These are phyloP conservation scores for Candida pini DNA, from an alignment of 805 yeast species.

Conservation along the genomic window DNA sequence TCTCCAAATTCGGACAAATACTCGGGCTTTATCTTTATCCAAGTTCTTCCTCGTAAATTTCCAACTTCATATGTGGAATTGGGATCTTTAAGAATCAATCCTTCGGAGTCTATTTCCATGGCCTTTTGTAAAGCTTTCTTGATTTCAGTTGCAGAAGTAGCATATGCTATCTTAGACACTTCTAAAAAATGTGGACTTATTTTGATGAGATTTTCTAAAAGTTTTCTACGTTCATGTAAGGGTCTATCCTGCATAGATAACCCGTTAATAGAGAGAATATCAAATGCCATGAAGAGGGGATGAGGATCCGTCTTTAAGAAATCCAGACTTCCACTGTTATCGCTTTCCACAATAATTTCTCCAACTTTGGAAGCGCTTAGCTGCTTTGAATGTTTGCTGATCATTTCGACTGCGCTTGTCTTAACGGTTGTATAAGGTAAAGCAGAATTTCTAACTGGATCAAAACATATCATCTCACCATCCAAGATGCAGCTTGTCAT, in stretches of 20 bases:
- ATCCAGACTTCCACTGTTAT: conserved; percentile 13
- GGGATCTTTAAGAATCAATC: conserved; percentile 69
- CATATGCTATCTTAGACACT: conserved; percentile 35
- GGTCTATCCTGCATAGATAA: conserved; percentile 49
- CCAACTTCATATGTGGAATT: conserved; percentile 54
- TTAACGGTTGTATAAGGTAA: conserved; percentile 81
- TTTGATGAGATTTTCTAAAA: conserved; percentile 38
- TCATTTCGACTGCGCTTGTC: conserved; percentile 55
- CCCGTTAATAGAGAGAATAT: conserved; percentile 67
- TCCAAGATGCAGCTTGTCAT: conserved; percentile 51
- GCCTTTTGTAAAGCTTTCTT: conserved; percentile 50
- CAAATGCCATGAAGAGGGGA: conserved; percentile 66
- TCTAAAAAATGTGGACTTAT: conserved; percentile 47
- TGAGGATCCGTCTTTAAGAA: conserved; percentile 17
- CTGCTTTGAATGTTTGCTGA: conserved; percentile 19
- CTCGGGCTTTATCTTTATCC: conserved; percentile 92
- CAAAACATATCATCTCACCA: conserved; percentile 93
- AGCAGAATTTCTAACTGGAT: conserved; percentile 46
- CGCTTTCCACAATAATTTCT: neutral
- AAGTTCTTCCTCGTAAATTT: conserved; percentile 48
- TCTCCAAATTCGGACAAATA: conserved; percentile 83
- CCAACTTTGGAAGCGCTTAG: neutral
- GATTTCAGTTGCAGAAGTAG: conserved; percentile 46
- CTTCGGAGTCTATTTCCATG: conserved; percentile 66
- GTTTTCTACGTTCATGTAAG: conserved; percentile 49